Evolutionary conservation across 176 grass and related monocot genomes (phyloP).

Genomic region (Avena insularis): DNA sequence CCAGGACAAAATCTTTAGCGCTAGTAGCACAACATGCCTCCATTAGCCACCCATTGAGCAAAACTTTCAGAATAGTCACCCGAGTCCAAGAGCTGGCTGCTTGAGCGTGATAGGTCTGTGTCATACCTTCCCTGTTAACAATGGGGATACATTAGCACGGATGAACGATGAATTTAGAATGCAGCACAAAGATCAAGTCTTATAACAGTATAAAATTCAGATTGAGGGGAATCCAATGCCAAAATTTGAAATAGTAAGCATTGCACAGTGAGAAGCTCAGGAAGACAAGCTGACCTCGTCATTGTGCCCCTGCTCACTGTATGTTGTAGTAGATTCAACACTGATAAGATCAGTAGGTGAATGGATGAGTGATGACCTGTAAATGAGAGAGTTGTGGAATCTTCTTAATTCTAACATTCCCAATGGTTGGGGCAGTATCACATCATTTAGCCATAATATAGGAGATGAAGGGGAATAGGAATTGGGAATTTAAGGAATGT

Average conservation of each 20-base stretch:
- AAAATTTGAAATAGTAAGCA: neutral
- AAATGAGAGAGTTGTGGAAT: conserved; percentile 37
- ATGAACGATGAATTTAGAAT: neutral
- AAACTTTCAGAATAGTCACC: conserved; percentile 72
- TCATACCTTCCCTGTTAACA: conserved; percentile 63
- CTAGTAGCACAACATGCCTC: conserved; percentile 80
- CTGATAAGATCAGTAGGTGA: conserved; percentile 66
- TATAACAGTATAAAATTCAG: neutral
- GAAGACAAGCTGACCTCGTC: conserved; percentile 51
- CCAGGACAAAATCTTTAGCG: conserved; percentile 14
- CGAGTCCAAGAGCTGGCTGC: conserved; percentile 32
- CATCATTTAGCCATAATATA: neutral
- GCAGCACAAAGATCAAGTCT: neutral
- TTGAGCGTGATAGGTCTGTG: conserved; percentile 34
- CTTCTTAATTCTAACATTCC: neutral
- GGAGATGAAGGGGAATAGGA: conserved; percentile 6
- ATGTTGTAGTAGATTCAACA: conserved; percentile 58
- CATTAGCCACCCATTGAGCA: conserved; percentile 72
- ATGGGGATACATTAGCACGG: too few relatives aligned
- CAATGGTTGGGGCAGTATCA: neutral
- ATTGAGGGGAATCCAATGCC: neutral
- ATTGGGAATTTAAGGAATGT: neutral
- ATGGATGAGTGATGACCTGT: conserved; percentile 76
- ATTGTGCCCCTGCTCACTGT: conserved; percentile 47
- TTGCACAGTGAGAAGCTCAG: neutral